Percentiles rank a stretch among this genome's conserved stretches.
Conservation (phyloP, 176 grass and related monocot species). For the Olyra latifolia region DNA sequence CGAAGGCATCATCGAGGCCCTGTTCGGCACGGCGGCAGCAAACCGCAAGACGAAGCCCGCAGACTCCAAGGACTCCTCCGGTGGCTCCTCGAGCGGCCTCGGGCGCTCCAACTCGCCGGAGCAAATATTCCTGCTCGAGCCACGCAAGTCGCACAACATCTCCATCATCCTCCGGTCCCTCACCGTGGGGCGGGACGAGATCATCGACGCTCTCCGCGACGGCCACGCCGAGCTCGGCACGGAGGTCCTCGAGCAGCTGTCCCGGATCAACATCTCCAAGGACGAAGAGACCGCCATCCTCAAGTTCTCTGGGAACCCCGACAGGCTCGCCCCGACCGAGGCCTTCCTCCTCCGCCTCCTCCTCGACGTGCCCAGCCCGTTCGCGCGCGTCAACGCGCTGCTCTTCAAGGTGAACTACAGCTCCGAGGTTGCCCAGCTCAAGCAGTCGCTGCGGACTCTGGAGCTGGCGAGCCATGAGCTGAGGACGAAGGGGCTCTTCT, state of each 20-base stretch:
- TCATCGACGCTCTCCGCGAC: conserved; percentile 64
- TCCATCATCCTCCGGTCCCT: conserved; percentile 92
- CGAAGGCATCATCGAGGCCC: conserved; percentile 83
- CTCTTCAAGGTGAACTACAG: conserved; percentile 81
- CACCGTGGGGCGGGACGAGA: conserved; percentile 53
- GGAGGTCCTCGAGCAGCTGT: conserved; percentile 79
- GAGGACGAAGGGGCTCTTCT: conserved; percentile 74
- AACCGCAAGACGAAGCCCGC: conserved; percentile 50
- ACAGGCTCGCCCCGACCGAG: conserved; percentile 65
- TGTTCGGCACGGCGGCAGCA: conserved; percentile 67
- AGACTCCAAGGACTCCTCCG: conserved; percentile 36
- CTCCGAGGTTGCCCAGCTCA: conserved; percentile 61
- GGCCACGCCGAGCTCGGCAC: conserved; percentile 60
- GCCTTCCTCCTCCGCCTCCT: conserved; percentile 73
- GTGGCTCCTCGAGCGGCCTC: conserved; percentile 18
- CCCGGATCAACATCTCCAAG: conserved; percentile 55
- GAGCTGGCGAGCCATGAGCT: conserved; percentile 82
- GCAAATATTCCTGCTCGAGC: conserved; percentile 75
- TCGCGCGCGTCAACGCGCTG: conserved; percentile 66
- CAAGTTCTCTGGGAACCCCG: conserved; percentile 66
- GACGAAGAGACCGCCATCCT: conserved; percentile 68
- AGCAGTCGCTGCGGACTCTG: conserved; percentile 59
- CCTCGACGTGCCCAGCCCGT: conserved; percentile 56
- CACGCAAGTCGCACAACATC: conserved; percentile 89
- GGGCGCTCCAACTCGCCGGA: conserved; percentile 40